Percentiles rank a stretch among this genome's conserved stretches.
phyloP scores from a whole-genome alignment of 2,329 filamentous ascomycete genomes.

The Diaporthe eres region DNA sequence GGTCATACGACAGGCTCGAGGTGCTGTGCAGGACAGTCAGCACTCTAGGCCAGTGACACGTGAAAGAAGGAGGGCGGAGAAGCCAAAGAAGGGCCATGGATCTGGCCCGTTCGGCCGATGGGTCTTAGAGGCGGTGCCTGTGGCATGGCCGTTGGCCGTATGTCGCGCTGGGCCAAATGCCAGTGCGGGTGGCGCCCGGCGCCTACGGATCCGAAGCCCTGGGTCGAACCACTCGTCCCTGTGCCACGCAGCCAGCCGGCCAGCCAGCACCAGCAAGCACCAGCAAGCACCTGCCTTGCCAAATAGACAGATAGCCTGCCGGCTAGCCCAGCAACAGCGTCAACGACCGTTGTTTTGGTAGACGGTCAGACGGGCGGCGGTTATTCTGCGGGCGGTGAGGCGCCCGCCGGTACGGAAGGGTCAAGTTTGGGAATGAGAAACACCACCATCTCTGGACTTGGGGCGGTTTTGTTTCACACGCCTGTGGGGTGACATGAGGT shows the following conservation, averaged over 20 bases:
- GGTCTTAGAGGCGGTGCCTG: neutral
- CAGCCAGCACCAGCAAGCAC: too few relatives aligned
- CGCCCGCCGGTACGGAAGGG: neutral
- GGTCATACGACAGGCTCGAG: conserved; percentile 17
- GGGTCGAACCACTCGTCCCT: conserved; percentile 11
- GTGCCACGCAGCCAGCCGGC: neutral
- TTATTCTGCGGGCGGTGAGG: neutral
- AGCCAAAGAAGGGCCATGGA: neutral
- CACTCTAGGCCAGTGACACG: neutral
- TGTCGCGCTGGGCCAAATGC: conserved; percentile 7
- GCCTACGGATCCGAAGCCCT: conserved; percentile 27
- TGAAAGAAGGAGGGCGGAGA: conserved; percentile 1
- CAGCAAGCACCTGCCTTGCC: neutral
- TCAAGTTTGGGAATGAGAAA: conserved; percentile 3
- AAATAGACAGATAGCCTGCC: neutral
- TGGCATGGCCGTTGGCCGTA: conserved; percentile 11
- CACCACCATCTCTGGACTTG: neutral
- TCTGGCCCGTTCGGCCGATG: conserved; percentile 6
- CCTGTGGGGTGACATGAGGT: conserved; percentile 23
- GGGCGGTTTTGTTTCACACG: conserved; percentile 24
- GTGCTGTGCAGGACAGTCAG: conserved; percentile 10
- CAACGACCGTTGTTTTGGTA: conserved; percentile 5
- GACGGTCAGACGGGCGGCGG: conserved; percentile 21
- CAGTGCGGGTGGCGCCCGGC: conserved; percentile 24
- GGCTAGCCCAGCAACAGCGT: conserved; percentile 6